Evolutionary conservation across 2,329 filamentous ascomycete genomes (phyloP), one percentile per base, ranked within the genome.

Genomic region (Talaromyces sp.): DNA sequence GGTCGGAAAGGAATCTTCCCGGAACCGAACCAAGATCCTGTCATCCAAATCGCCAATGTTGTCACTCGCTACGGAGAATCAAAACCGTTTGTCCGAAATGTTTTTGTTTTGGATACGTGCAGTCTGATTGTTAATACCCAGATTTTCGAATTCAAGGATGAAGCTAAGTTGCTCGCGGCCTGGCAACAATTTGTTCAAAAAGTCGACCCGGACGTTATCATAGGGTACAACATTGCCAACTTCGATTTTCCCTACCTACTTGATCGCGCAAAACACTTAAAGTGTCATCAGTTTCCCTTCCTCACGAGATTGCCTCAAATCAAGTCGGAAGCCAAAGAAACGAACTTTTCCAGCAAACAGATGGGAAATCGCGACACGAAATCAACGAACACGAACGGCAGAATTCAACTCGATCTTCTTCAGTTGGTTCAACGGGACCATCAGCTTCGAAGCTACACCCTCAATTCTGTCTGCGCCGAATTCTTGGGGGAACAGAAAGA

Each of bases 221-320:
- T 96, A 63, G 95, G 95, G 54, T 99, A 99, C 88, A 99, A 99
- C 78, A 99, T 96, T 80, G 83, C 91, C 74, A 99, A 99, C 80
- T 99, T 99, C 79, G 95, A 99, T 82, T 98, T 99, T 69, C 94
- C 94, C 0, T 99, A 99, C 74, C 86, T 99, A 0, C 84, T 99
- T 11, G 91, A 97, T 64, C 87, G 95, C 54, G 95, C 93, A 10
- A 91, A 86, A 69, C 89, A 96, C 74, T 83, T 99, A 33, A 96
- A 95, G 73, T 87, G 92, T 43, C 78, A 77, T 1, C 86, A 85
- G 0, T 99, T 99, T 70, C 90, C 95, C 7, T 94, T 90, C 76
- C 97, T 92, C 92, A 89, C 93, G 24, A 87, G 95, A 68, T 78
- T 97, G 24, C 90, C 87, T 58, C 89, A 85, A 60, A 81, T 89